Evolutionary conservation across 75 land plant species (phyloP).

Genomic region (Sequoiadendron giganteum): DNA sequence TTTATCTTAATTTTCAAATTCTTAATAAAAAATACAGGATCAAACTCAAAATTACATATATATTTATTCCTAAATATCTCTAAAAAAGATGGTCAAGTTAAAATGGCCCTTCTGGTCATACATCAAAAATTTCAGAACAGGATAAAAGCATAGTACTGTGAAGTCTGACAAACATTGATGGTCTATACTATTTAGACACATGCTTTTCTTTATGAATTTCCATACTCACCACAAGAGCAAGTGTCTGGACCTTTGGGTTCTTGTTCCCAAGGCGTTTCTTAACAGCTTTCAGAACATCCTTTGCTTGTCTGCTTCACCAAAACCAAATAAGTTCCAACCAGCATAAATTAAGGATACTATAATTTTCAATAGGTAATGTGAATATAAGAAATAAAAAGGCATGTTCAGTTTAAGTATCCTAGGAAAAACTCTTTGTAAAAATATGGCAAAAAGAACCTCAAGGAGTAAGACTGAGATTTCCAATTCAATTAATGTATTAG

Average conservation of each 20-base stretch:
- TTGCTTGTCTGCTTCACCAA: constrained; percentile 57
- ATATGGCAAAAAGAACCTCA: background rate
- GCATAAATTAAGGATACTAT: background rate
- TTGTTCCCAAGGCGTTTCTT: constrained; percentile 71
- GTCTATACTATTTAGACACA: background rate
- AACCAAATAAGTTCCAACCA: background rate
- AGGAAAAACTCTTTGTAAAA: background rate
- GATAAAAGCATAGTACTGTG: background rate
- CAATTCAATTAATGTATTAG: background rate
- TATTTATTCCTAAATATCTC: no score
- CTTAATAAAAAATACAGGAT: background rate
- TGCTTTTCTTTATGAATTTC: background rate
- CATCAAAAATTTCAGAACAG: background rate
- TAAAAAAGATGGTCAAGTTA: background rate
- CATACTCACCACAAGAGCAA: constrained; percentile 58
- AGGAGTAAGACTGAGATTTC: background rate
- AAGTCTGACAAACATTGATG: background rate
- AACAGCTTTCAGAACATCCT: constrained; percentile 70
- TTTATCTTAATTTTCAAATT: background rate
- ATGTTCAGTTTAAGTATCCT: background rate
- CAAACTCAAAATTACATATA: background rate
- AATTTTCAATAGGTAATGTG: background rate
- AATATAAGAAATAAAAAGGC: background rate
- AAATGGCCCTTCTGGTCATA: background rate
- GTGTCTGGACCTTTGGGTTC: constrained; percentile 67